Conservation (phyloP, 2,329 filamentous ascomycete genomes). For the Aspergillus fumigatus region DNA sequence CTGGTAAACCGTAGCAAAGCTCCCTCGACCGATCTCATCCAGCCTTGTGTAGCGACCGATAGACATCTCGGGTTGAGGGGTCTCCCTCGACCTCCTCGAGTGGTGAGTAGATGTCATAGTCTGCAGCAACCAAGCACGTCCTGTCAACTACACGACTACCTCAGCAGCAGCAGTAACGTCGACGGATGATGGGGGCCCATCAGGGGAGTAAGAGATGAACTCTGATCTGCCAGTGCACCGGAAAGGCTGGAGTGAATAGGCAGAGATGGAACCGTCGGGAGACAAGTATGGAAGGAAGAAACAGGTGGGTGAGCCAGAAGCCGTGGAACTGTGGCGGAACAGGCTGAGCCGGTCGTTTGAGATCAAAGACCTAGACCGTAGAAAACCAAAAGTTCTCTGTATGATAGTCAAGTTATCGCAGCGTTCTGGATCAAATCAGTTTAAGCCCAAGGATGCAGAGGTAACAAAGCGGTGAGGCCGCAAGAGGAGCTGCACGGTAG, state of each 20-base stretch:
- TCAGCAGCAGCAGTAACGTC: constrained; percentile 24
- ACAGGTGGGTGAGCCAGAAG: constrained; percentile 6
- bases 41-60: constrained; percentile 78
- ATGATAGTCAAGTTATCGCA: not conserved
- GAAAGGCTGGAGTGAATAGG: constrained; percentile 12
- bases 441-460: not conserved
- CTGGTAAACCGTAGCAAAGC: constrained; percentile 93
- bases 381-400: not conserved
- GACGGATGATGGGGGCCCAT: constrained; percentile 30
- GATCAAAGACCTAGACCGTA: not conserved
- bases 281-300: constrained; percentile 3
- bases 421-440: not conserved
- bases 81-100: constrained; percentile 37
- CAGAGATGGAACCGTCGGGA: constrained; percentile 10
- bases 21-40: constrained; percentile 91
- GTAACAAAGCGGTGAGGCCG: constrained; percentile 18
- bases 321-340: constrained; percentile 14
- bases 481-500: constrained; percentile 10
- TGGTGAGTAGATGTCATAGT: constrained; percentile 40
- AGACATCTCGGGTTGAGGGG: constrained; percentile 31
- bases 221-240: constrained; percentile 1
- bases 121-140: constrained; percentile 16
- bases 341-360: constrained; percentile 2
- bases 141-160: constrained; percentile 35
- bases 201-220: constrained; percentile 21